These are phyloP conservation scores for Trichoderma koningiopsis DNA, from an alignment of 2,329 filamentous ascomycete species.

Conservation along the genomic window DNA sequence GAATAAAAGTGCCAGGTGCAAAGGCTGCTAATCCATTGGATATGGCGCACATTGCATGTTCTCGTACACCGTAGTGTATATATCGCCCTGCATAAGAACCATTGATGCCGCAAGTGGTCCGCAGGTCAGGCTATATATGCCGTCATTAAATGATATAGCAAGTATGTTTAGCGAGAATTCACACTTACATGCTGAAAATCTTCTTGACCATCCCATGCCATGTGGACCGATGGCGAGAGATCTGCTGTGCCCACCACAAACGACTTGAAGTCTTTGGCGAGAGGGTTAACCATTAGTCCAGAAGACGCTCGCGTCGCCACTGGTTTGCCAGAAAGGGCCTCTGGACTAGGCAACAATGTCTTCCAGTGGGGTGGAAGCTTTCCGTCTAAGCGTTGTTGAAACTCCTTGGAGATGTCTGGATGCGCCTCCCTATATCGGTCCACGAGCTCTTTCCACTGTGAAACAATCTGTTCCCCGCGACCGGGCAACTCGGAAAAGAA, in stretches of 20 bases:
- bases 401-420: neutral
- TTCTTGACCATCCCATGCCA: conserved; percentile 13
- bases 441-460: conserved; percentile 12
- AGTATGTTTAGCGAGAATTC: fast-evolving
- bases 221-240: conserved; percentile 15
- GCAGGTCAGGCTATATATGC: neutral
- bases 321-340: neutral
- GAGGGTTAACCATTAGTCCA: conserved; percentile 10
- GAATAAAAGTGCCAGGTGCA: conserved; percentile 56
- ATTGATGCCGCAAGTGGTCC: conserved; percentile 1
- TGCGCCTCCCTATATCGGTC: neutral
- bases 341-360: neutral
- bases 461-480: neutral
- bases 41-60: conserved; percentile 63
- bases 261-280: neutral
- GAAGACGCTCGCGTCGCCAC: conserved; percentile 8
- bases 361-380: conserved; percentile 2
- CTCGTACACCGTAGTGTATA: conserved; percentile 62
- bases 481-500: conserved; percentile 2
- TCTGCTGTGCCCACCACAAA: conserved; percentile 13
- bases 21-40: conserved; percentile 63
- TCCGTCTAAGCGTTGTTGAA: neutral
- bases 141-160: neutral
- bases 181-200: conserved; percentile 16
- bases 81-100: conserved; percentile 52